phyloP scores from a whole-genome alignment of 108 stramenopile genomes.

The Epipyxis sp. region DNA sequence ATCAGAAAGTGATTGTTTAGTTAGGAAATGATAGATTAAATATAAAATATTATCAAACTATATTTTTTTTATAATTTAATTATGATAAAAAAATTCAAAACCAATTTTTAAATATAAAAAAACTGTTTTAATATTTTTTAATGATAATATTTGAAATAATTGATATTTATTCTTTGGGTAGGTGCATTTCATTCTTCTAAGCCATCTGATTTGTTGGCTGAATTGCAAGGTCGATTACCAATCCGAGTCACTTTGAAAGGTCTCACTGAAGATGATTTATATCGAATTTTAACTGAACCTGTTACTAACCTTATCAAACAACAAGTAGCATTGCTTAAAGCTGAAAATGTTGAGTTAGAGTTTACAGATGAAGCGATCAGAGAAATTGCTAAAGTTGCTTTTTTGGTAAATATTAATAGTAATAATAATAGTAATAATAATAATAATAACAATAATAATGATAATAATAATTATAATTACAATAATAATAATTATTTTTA shows the following conservation, averaged over 20 bases:
- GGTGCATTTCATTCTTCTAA: slow-evolving; percentile 67
- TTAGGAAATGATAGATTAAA: too few relatives aligned
- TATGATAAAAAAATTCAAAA: too few relatives aligned
- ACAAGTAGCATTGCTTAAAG: slow-evolving; percentile 83
- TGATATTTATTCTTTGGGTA: slow-evolving; percentile 7
- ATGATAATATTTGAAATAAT: not conserved
- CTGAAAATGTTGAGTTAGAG: slow-evolving; percentile 80
- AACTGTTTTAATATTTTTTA: not conserved
- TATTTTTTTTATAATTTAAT: too few relatives aligned
- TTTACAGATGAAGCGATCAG: slow-evolving; percentile 94
- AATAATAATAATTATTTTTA: not conserved
- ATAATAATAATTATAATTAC: not conserved
- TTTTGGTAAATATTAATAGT: slow-evolving; percentile 5
- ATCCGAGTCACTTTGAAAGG: slow-evolving; percentile 97
- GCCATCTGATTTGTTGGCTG: slow-evolving; percentile 94
- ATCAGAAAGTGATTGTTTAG: too few relatives aligned
- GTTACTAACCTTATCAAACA: slow-evolving; percentile 91
- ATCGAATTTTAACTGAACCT: slow-evolving; percentile 97
- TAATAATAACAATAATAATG: too few relatives aligned
- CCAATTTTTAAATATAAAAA: slow-evolving; percentile 51
- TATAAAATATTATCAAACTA: too few relatives aligned
- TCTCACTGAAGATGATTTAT: slow-evolving; percentile 93
- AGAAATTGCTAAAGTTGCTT: slow-evolving; percentile 76
- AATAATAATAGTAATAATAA: not conserved
- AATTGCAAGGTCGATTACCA: slow-evolving; percentile 94